A percentile compares a stretch with the other conserved stretches of the same genome.
Evolutionary conservation across 225 moss, liverwort and hornwort genomes (phyloP).

Genomic region (Physcomitrellopsis africana): DNA sequence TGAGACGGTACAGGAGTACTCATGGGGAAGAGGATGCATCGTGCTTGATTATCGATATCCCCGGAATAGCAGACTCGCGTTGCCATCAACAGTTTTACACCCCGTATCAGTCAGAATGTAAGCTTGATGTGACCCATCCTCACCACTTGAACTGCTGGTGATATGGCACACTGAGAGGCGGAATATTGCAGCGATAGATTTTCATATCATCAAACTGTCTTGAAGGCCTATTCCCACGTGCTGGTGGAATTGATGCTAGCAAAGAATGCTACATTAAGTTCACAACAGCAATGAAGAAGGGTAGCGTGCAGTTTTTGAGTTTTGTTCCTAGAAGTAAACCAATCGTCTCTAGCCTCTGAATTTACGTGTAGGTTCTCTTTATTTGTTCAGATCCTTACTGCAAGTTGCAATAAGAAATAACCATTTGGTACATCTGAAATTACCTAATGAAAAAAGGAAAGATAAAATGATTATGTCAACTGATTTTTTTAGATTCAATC

Average conservation of each 20-base stretch:
- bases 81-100: neutral
- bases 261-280: neutral
- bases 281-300: neutral
- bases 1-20: neutral
- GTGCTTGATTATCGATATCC: constrained; percentile 19
- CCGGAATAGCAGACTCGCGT: constrained; percentile 19
- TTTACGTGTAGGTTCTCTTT: neutral
- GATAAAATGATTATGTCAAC: neutral
- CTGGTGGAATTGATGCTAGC: neutral
- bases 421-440: constrained; percentile 9
- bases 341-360: neutral
- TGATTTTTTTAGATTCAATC: neutral
- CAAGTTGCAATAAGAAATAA: constrained; percentile 8
- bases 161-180: constrained; percentile 3
- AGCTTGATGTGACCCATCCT: constrained; percentile 12
- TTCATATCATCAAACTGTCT: neutral
- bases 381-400: neutral
- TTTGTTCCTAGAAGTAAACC: neutral
- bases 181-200: neutral
- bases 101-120: neutral
- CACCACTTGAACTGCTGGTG: neutral
- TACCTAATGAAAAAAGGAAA: neutral
- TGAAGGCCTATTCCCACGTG: neutral
- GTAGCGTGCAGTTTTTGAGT: neutral
- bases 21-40: constrained; percentile 1